Evolutionary conservation across 148 eudicot species (phyloP), one percentile per base, ranked within the genome.

Genomic region (Persicaria maculosa): DNA sequence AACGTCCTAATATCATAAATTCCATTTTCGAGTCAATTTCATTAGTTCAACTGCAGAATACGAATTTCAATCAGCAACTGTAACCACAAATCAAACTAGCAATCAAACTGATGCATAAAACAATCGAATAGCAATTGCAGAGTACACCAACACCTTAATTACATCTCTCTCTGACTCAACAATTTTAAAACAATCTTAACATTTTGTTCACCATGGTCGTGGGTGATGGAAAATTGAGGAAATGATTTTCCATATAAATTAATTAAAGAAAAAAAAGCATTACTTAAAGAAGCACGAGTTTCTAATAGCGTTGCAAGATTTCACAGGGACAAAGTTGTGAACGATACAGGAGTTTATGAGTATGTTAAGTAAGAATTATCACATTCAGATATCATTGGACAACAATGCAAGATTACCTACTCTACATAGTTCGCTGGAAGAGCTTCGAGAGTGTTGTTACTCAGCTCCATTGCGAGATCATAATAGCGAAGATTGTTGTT

Each of bases 381-480:
- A 43, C 4, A 65, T 36, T 65, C 11, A 5, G 43, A 8, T 65
- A 43, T 65, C 47, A 65, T 40, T 14, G 40, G 67, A 40, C 17
- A 65, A 11, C 47, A 25, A 4, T 15, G 19, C 46, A 44, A 20
- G 22, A 77, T 58, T 50, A 93, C 97, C 97, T 92, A 93, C 74
- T 92, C 98, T 72, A 97, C 96, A 86, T 95, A 92, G 83, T 82
- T 90, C 73, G 78, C 86, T 11, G 98, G 89, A 74, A 92, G 92
- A 79, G 98, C 91, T 89, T 95, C 98, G 45, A 92, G 73, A 31
- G 96, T 92, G 83, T 93, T 95, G 74, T 80, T 88, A 81, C 96
- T 92, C 57, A 92, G 93, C 81, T 95, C 98, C 98, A 92, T 85
- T 10, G 97, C 92, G 68, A 92, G 97, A 77, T 95, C 98, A 83